Evolutionary conservation across 352 stramenopile species (phyloP).

Genomic region (Phytophthora crassamura): DNA sequence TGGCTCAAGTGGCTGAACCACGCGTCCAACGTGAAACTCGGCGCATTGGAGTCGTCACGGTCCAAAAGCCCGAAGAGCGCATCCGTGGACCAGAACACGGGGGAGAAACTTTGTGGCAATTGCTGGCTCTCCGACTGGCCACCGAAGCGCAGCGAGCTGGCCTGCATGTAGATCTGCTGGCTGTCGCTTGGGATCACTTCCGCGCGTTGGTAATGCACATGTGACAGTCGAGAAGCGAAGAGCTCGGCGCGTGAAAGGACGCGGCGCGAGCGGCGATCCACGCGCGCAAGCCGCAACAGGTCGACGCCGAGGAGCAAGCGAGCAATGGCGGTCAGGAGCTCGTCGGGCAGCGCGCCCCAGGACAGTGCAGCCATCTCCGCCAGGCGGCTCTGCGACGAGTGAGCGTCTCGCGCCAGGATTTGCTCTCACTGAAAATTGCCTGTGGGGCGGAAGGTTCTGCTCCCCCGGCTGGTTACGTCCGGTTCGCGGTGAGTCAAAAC

Average conservation of each 20-base stretch:
- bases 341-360: conserved; percentile 25
- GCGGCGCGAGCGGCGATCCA: conserved; percentile 13
- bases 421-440: conserved; percentile 9
- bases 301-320: conserved; percentile 34
- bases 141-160: conserved; percentile 23
- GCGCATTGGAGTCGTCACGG: conserved; percentile 20
- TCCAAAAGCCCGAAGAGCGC: conserved; percentile 43
- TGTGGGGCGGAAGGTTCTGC: background rate
- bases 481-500: conserved; percentile 19
- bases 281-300: conserved; percentile 38
- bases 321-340: conserved; percentile 30
- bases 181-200: conserved; percentile 13
- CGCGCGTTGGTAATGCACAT: conserved; percentile 19
- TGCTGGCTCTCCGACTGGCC: conserved; percentile 13
- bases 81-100: conserved; percentile 21
- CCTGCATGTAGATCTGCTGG: conserved; percentile 22
- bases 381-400: conserved; percentile 2
- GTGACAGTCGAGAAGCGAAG: conserved; percentile 29
- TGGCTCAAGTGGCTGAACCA: conserved; percentile 57
- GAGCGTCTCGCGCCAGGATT: conserved; percentile 15
- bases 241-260: conserved; percentile 16
- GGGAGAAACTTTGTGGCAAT: conserved; percentile 2
- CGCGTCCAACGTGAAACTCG: conserved; percentile 49
- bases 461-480: conserved; percentile 11
- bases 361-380: conserved; percentile 20